Evolutionary conservation across 257 asterid species (phyloP), one percentile per base, ranked within the genome.

Genomic region (Ballota nigra): DNA sequence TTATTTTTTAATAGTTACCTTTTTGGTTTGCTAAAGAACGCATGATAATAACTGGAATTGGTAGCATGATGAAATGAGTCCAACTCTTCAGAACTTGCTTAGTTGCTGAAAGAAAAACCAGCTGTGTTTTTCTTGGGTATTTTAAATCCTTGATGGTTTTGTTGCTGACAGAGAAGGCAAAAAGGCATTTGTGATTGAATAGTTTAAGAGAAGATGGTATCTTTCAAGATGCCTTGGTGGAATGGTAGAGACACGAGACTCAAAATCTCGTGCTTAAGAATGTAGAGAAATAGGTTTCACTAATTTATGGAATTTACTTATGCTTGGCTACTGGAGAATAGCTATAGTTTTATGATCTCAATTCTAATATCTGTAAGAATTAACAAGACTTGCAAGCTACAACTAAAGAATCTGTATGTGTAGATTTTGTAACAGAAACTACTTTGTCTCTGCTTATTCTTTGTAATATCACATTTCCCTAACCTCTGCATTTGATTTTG

Each of bases 401-500:
- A 20, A 3, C 12, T 41, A 40, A 36, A 36, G 41, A 36, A 36
- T 9, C 15, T 40, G 2, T 40, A 13, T 11, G 49, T 41, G 49
- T 12, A 36, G 16, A 41, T n/a, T 23, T 64, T 40, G 66, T 33
- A 33, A 36, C 2, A 0, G 24, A 3, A 31, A 10, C 64, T 62
- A 41, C 49, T 38, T 36, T 16, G 4, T 11, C 28, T 34, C 8
- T 70, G 24, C 36, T 51, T 29, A 41, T 45, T 52, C 45, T 59
- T 47, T 72, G 57, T 34, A 64, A 70, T n/a, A 29, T 52, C 3
- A 72, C 47, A 2, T 28, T 8, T 53, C 60, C 19, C 65, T 75
- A 64, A 77, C 71, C 71, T 63, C 41, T 23, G 40, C 20, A 59
- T 72, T 70, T 68, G 67, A 53, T 68, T 15, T 58, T 68, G 62